These are phyloP conservation scores for Fusarium kyushuense DNA, from an alignment of 2,329 filamentous ascomycete genomes.

Conservation along the genomic window DNA sequence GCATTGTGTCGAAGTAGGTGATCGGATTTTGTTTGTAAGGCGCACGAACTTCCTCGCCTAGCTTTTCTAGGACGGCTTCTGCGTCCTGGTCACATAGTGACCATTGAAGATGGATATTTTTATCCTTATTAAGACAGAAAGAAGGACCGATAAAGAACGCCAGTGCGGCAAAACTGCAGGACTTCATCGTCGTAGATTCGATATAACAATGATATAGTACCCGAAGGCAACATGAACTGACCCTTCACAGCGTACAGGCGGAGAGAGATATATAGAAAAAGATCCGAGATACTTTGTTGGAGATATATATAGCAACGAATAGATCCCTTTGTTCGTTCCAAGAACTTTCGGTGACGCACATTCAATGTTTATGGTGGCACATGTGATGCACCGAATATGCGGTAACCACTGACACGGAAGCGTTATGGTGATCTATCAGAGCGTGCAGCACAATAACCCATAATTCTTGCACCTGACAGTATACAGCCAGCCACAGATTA, in stretches of 20 bases:
- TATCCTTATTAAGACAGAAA: background rate
- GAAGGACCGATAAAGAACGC: slow-evolving; percentile 1
- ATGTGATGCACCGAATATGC: slow-evolving; percentile 2
- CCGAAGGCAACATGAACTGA: background rate
- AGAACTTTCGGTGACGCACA: slow-evolving; percentile 5
- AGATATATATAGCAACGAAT: background rate
- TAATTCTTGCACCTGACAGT: slow-evolving; percentile 10
- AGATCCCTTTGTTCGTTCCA: background rate
- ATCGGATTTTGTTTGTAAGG: slow-evolving; percentile 41
- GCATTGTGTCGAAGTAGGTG: slow-evolving; percentile 40
- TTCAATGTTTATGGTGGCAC: background rate
- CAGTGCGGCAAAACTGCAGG: background rate
- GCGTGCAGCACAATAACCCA: slow-evolving; percentile 2
- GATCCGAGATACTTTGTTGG: no score
- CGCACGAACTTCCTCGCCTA: slow-evolving; percentile 21
- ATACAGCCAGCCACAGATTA: slow-evolving; percentile 2
- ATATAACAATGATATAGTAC: background rate
- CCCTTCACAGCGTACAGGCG: background rate
- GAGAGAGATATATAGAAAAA: background rate
- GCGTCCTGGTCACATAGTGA: slow-evolving; percentile 36
- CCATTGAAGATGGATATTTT: slow-evolving; percentile 41
- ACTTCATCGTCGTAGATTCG: slow-evolving; percentile 24
- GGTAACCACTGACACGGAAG: background rate
- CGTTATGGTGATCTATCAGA: slow-evolving; percentile 3
- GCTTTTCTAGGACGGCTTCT: slow-evolving; percentile 31